Evolutionary conservation across 208 protist species (phyloP).

Genomic region (Histomonas meleagridis): DNA sequence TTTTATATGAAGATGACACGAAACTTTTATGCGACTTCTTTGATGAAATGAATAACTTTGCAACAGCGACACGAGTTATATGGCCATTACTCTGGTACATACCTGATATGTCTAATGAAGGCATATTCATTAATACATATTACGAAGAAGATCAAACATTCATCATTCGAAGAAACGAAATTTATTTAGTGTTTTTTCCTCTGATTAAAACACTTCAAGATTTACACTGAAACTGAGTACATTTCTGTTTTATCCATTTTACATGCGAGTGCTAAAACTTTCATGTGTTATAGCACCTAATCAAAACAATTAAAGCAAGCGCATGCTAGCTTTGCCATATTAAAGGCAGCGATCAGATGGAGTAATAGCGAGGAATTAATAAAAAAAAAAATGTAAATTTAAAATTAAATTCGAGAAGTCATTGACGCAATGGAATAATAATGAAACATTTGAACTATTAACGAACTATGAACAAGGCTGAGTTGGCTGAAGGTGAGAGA

Average conservation of each 20-base stretch:
- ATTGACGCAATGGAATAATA: too few relatives aligned
- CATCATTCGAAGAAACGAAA: conserved; percentile 45
- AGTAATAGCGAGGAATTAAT: neutral
- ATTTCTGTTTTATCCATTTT: conserved; percentile 21
- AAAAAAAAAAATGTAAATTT: neutral
- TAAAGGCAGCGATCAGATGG: neutral
- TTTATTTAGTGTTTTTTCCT: conserved; percentile 35
- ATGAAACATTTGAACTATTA: too few relatives aligned
- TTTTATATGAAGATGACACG: neutral
- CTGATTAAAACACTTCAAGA: conserved; percentile 41
- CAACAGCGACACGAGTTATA: conserved; percentile 49
- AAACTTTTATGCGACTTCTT: neutral
- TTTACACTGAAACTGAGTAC: neutral
- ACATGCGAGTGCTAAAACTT: conserved; percentile 16
- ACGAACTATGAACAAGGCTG: too few relatives aligned
- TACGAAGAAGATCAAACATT: conserved; percentile 46
- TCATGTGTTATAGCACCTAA: conserved; percentile 32
- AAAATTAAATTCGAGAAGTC: too few relatives aligned
- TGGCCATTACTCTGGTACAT: conserved; percentile 45
- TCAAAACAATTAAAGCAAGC: conserved; percentile 43
- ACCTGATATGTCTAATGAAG: neutral
- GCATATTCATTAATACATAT: neutral
- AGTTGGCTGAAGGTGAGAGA: too few relatives aligned
- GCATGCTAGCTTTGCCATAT: conserved; percentile 38
- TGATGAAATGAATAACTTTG: conserved; percentile 3